phyloP scores from a whole-genome alignment of 2,329 filamentous ascomycete species.

The Pseudogymnoascus sp. region DNA sequence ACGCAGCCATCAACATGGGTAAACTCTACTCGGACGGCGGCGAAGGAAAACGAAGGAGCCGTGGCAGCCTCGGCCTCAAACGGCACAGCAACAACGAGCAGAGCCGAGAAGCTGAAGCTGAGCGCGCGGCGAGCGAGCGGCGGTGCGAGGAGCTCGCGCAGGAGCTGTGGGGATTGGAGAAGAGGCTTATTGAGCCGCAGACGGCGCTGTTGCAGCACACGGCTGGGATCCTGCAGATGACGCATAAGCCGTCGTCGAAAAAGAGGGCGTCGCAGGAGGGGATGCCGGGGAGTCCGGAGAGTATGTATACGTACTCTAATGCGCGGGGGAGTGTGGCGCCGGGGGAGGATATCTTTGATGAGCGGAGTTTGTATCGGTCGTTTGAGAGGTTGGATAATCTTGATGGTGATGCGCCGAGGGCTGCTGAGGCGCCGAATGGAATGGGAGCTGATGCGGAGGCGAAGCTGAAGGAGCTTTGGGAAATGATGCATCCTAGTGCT shows the following conservation, averaged over 20 bases:
- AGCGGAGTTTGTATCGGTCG: constrained; percentile 63
- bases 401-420: constrained; percentile 12
- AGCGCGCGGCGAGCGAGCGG: constrained; percentile 63
- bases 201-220: constrained; percentile 78
- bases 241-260: constrained; percentile 62
- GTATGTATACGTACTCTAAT: constrained; percentile 61
- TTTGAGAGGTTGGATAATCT: constrained; percentile 55
- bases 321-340: constrained; percentile 51
- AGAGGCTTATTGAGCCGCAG: constrained; percentile 65
- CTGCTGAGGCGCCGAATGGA: neutral
- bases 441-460: constrained; percentile 48
- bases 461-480: constrained; percentile 43
- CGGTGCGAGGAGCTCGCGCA: constrained; percentile 80
- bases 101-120: constrained; percentile 56
- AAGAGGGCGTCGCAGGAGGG: constrained; percentile 35
- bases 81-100: constrained; percentile 31
- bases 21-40: constrained; percentile 63
- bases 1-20: constrained; percentile 81
- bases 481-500: constrained; percentile 41
- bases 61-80: constrained; percentile 40
- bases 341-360: constrained; percentile 63
- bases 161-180: constrained; percentile 74
- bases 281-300: constrained; percentile 68
- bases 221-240: constrained; percentile 83
- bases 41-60: constrained; percentile 41